A percentile compares a stretch with the other conserved stretches of the same genome.
phyloP scores from a whole-genome alignment of 768 basidiomycete species.

The Boletus patriciae region DNA sequence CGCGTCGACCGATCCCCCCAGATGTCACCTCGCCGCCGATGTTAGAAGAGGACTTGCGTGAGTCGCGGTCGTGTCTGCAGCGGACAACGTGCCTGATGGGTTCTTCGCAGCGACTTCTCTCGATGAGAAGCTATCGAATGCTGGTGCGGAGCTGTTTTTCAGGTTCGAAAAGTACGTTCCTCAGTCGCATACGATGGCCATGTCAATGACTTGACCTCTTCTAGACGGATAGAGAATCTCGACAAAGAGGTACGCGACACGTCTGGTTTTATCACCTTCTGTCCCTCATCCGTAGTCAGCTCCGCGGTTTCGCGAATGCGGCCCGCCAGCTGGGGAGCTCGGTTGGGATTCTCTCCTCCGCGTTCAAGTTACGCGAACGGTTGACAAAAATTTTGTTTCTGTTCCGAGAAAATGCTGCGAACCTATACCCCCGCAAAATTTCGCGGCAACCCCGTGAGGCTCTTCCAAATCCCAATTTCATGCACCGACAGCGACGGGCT shows the following conservation, averaged over 20 bases:
- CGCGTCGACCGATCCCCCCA: conserved; percentile 8
- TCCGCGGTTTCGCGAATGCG: conserved; percentile 54
- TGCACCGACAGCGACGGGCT: conserved; percentile 30
- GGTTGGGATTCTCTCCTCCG: conserved; percentile 55
- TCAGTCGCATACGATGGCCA: background rate
- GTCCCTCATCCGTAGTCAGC: conserved; percentile 30
- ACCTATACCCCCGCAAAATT: conserved; percentile 53
- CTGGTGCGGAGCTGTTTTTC: conserved; percentile 50
- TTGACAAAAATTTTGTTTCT: conserved; percentile 50
- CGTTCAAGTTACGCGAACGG: conserved; percentile 51
- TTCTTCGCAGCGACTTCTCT: conserved; percentile 38
- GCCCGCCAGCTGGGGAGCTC: conserved; percentile 57
- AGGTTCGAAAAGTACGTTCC: conserved; percentile 46
- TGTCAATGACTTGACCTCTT: conserved; percentile 5
- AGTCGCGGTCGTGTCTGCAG: conserved; percentile 3
- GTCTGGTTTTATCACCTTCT: background rate
- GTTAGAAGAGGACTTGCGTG: conserved; percentile 47
- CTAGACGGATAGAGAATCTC: conserved; percentile 46
- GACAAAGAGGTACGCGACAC: conserved; percentile 44
- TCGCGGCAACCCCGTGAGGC: conserved; percentile 39
- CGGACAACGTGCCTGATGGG: conserved; percentile 6
- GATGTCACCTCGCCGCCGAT: conserved; percentile 35
- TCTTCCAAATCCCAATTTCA: conserved; percentile 39
- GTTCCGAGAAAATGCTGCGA: conserved; percentile 58
- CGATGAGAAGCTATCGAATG: conserved; percentile 51